Percentiles rank a stretch among this genome's conserved stretches.
Evolutionary conservation across 2,329 filamentous ascomycete genomes (phyloP).

Genomic region (Botryotinia calthae): DNA sequence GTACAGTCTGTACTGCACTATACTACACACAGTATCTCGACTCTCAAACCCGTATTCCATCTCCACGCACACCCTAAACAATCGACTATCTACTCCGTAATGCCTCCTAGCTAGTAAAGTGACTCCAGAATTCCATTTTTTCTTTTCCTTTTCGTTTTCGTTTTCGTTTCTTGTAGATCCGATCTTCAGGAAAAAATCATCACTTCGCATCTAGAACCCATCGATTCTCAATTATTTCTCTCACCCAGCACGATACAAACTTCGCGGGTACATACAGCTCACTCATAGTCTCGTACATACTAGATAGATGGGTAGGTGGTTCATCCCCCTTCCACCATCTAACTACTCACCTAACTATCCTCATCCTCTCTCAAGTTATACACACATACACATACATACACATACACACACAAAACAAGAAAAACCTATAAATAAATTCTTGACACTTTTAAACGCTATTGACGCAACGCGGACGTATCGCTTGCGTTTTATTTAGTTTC

Average conservation of each 20-base stretch:
- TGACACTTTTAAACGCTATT: not conserved
- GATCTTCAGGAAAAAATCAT: not conserved
- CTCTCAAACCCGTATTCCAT: not conserved
- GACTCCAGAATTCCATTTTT: not conserved
- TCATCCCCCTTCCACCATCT: too few species aligned
- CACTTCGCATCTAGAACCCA: not conserved
- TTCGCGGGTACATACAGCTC: not conserved
- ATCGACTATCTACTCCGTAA: not conserved
- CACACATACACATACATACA: not conserved
- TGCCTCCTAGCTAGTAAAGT: too few species aligned
- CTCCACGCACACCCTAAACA: not conserved
- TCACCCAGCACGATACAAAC: not conserved
- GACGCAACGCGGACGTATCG: not conserved
- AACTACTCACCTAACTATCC: not conserved
- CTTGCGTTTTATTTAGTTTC: accelerated
- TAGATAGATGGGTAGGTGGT: too few species aligned
- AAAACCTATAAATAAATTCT: not conserved
- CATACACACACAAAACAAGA: not conserved
- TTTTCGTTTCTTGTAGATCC: not conserved
- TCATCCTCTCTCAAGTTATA: not conserved
- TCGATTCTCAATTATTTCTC: not conserved
- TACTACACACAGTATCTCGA: not conserved
- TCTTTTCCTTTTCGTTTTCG: not conserved
- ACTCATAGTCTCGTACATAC: not conserved
- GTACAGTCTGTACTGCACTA: too few species aligned